Base-by-base conservation (phyloP, 148 eudicot genomes). In the Rhododendron simsii region DNA sequence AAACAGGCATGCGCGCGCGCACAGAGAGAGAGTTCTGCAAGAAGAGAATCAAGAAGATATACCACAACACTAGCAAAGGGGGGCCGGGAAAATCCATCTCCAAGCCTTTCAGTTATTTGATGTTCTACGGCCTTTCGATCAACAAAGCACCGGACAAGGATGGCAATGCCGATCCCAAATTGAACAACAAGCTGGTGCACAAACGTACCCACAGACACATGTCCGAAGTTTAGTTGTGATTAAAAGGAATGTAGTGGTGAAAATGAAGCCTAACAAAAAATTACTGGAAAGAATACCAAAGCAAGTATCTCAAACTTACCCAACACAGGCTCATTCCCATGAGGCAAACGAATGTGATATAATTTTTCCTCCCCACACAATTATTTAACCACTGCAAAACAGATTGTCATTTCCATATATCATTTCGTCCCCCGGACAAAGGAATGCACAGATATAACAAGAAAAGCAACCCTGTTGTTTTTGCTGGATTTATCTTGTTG, bases 311-410 rank as follows among this genome's bases (percentile, higher is more conserved):
- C 18, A 82, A 84, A 83, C 95, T 87, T 91, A 96, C 99, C 99
- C 99, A 96, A 81, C 91, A 86, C 87, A 96, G 92, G 91, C 97
- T 92, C 90, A 90, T 89, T 81, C 92, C 99, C 99, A 96, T 96
- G 65, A 96, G 94, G 91, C 94, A 91, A 50, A 96, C 89, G 86
- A 96, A 96, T 3, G 96, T 93, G 59, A 92, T 86, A 87, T 96
- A 96, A 85, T 96, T 96, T 88, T 93, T 96, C 89, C 92, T 91
- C 84, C 99, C 99, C 87, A 96, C 98, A 83, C 99, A 96, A 81
- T 95, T 96, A 90, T 96, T 96, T 90, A 96, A 87, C 99, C 99
- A 96, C 99, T 96, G 96, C 93, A 92, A 75, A 26, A 83, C 87
- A 91, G 77, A 86, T 73, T 75, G 21, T 53, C 76, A 81, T 55